Conservation (phyloP, 257 asterid genomes). For the Scutellaria galericulata region DNA sequence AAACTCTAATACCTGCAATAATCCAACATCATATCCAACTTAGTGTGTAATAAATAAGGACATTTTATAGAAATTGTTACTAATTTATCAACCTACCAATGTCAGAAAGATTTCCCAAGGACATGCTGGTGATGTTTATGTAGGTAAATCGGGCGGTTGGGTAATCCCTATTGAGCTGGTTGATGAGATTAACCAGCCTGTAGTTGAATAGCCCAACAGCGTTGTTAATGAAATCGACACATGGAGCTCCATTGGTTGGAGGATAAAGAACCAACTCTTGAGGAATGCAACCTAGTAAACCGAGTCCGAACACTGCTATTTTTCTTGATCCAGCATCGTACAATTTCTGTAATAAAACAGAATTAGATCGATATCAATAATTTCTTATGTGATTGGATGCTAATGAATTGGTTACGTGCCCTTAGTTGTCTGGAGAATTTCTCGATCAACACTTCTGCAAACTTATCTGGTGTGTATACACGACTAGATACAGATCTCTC, state of each 20-base stretch:
- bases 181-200: constrained; percentile 43
- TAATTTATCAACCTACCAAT: constrained; percentile 31
- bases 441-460: constrained; percentile 42
- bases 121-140: constrained; percentile 50
- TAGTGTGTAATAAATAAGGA: background rate
- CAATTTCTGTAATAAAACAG: constrained; percentile 35
- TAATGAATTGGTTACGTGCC: constrained; percentile 26
- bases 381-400: no score
- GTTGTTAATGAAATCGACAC: constrained; percentile 48
- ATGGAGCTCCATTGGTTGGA: constrained; percentile 43
- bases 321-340: constrained; percentile 57
- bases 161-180: constrained; percentile 39
- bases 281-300: constrained; percentile 55
- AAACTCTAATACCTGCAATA: constrained; percentile 25
- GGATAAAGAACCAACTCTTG: constrained; percentile 28
- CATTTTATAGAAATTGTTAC: background rate
- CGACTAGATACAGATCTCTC: constrained; percentile 31
- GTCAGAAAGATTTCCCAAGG: constrained; percentile 32
- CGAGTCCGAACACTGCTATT: constrained; percentile 52
- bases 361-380: no score
- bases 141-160: constrained; percentile 47
- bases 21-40: background rate
- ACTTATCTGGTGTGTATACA: constrained; percentile 40
- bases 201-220: constrained; percentile 42
- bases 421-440: constrained; percentile 34